phyloP scores from a whole-genome alignment of 257 asterid species.

The Solanum sejunctum region DNA sequence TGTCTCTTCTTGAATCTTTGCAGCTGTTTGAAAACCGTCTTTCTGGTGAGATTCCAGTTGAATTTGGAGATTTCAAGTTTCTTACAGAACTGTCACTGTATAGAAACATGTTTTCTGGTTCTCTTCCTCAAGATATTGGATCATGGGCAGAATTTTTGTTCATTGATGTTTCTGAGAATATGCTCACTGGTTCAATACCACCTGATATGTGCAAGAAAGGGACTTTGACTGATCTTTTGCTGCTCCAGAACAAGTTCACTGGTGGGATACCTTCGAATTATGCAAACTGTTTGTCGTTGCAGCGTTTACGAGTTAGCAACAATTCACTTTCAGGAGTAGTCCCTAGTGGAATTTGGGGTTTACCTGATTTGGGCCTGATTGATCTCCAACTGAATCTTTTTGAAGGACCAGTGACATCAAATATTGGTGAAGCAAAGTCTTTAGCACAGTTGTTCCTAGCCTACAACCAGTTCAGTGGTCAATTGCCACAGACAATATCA shows the following conservation, averaged over 20 bases:
- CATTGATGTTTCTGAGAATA: slow-evolving; percentile 32
- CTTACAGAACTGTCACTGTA: slow-evolving; percentile 19
- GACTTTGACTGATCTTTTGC: slow-evolving; percentile 8
- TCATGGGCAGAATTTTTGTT: slow-evolving; percentile 21
- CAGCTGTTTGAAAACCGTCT: slow-evolving; percentile 30
- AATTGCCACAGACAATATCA: slow-evolving; percentile 18
- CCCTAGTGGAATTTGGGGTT: slow-evolving; percentile 29
- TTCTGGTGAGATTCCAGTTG: slow-evolving; percentile 27
- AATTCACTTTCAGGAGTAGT: slow-evolving; percentile 31
- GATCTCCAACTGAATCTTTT: slow-evolving; percentile 24
- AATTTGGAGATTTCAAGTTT: slow-evolving; percentile 26
- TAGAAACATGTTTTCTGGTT: slow-evolving; percentile 19
- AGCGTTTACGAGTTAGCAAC: slow-evolving; percentile 20
- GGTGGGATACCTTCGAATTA: slow-evolving; percentile 27
- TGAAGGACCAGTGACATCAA: slow-evolving; percentile 25
- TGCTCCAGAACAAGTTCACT: slow-evolving; percentile 27
- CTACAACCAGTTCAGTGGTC: slow-evolving; percentile 25
- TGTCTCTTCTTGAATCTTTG: slow-evolving; percentile 12
- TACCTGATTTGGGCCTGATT: slow-evolving; percentile 16
- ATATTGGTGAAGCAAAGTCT: slow-evolving; percentile 24
- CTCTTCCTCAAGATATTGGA: slow-evolving; percentile 28
- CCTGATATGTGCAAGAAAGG: slow-evolving; percentile 36
- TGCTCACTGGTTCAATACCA: slow-evolving; percentile 24
- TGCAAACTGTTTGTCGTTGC: slow-evolving; percentile 19
- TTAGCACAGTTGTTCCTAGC: slow-evolving; percentile 23